A percentile compares a stretch with the other conserved stretches of the same genome.
Conservation (phyloP, 1,284 basidiomycete genomes). For the Leccinum fuscescens region DNA sequence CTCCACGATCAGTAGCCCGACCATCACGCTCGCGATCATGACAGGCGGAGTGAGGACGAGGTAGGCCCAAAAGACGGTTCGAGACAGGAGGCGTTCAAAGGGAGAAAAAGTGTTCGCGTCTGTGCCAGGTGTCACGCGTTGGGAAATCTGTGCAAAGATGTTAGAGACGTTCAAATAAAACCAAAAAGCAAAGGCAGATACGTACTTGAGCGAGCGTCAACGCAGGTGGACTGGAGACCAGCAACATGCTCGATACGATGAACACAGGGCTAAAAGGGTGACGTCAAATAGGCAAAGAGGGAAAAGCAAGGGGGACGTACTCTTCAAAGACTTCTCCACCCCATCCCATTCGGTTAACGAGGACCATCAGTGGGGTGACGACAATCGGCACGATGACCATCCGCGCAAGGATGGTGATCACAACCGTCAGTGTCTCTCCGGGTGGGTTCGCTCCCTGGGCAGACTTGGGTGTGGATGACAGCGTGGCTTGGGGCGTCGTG, state of each 20-base stretch:
- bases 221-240: constrained; percentile 80
- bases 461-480: not conserved
- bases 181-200: not conserved
- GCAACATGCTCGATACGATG: constrained; percentile 73
- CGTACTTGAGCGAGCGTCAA: constrained; percentile 75
- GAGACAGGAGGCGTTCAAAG: constrained; percentile 86
- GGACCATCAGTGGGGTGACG: constrained; percentile 69
- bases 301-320: constrained; percentile 44
- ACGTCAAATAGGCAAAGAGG: not conserved
- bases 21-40: constrained; percentile 72
- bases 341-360: constrained; percentile 49
- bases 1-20: constrained; percentile 64
- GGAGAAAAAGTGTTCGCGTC: constrained; percentile 12
- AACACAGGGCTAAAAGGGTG: constrained; percentile 67
- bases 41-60: constrained; percentile 80
- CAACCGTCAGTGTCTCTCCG: constrained; percentile 80
- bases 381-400: constrained; percentile 87
- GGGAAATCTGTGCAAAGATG: constrained; percentile 18
- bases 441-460: constrained; percentile 24
- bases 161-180: not conserved
- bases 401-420: constrained; percentile 73
- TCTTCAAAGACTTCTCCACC: constrained; percentile 59
- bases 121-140: constrained; percentile 4
- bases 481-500: not conserved
- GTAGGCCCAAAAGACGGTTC: constrained; percentile 82